Base-by-base conservation (phyloP, 768 basidiomycete genomes). In the Xerocomellus intermedius region DNA sequence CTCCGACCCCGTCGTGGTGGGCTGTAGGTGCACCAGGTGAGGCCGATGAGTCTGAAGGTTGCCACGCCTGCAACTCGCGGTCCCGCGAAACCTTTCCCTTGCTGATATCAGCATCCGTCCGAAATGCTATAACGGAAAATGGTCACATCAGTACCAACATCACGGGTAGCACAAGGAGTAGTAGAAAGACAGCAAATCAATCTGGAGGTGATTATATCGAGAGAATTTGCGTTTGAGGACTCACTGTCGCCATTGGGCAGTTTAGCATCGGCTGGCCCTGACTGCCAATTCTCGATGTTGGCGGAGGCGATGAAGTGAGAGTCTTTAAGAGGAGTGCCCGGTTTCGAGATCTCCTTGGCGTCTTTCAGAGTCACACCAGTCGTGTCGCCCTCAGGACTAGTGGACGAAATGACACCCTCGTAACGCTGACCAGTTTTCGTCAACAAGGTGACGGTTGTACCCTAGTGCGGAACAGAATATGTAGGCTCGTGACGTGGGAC, bases 61-160 rank as follows among this genome's bases (percentile, higher is more conserved):
- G 80, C 91, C 91, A 94, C 10, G 87, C 85, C 65, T 90, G 87
- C 43, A 94, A 75, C 61, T 91, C 90, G 52, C 91, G 89, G 62
- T 91, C 87, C 42, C 84, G 82, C 9, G 75, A 67, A 14, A 60
- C 61, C 28, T 69, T 74, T 58, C 78, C 79, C 70, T 82, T 84
- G 64, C 79, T 81, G 62, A 94, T 93, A 61, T 93, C 91, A 9
- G 82, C 76, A 67, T 93, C 91, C 24, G 89, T 94, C 61, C 89
- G 82, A 76, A 93, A 93, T 16, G 84, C 90, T 91, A 59, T 35
- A 28, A 52, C 36, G 48, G 52, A 52, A 60, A 49, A 19, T 50
- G 38, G 22, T 21, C 8, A 36, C 32, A 63, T 73, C 33, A 69
- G 54, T 14, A 53, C 24, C 48, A 28, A 41, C 17, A 37, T 17